phyloP scores from a whole-genome alignment of 208 protist genomes.

The Leptomonas pyrrhocoris region DNA sequence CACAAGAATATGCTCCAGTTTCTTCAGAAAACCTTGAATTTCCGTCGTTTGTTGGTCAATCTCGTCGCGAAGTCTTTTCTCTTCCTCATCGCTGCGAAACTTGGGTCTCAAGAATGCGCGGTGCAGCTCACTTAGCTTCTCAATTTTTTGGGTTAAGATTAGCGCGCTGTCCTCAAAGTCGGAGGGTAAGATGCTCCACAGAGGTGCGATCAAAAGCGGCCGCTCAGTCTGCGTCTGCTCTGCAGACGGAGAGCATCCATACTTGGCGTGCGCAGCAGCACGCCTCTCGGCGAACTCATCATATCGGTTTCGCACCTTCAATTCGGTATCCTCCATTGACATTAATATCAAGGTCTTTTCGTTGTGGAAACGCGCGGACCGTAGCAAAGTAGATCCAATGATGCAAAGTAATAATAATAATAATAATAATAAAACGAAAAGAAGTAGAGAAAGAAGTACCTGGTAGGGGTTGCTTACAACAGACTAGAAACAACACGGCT shows the following conservation, averaged over 20 bases:
- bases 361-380: not conserved
- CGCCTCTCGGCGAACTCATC: conserved; percentile 35
- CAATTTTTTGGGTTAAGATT: conserved; percentile 28
- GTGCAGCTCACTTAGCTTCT: conserved; percentile 51
- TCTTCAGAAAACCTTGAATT: conserved; percentile 55
- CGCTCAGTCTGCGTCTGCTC: not conserved
- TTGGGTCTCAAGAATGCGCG: conserved; percentile 48
- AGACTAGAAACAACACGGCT: no score
- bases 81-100: conserved; percentile 60
- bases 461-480: no score
- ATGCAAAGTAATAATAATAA: conserved; percentile 7
- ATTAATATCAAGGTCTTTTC: not conserved
- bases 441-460: no score
- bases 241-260: not conserved
- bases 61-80: conserved; percentile 30
- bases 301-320: conserved; percentile 36
- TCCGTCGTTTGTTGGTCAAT: conserved; percentile 51
- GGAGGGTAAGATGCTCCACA: conserved; percentile 27
- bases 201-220: conserved; percentile 11
- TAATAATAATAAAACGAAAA: conserved; percentile 36
- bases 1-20: conserved; percentile 73
- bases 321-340: conserved; percentile 3
- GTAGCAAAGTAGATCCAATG: no score
- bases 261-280: conserved; percentile 3
- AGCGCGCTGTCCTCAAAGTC: conserved; percentile 28